A percentile compares a stretch with the other conserved stretches of the same genome.
Evolutionary conservation across 441 rosid species (phyloP).

Genomic region (Gossypium gossypioides): DNA sequence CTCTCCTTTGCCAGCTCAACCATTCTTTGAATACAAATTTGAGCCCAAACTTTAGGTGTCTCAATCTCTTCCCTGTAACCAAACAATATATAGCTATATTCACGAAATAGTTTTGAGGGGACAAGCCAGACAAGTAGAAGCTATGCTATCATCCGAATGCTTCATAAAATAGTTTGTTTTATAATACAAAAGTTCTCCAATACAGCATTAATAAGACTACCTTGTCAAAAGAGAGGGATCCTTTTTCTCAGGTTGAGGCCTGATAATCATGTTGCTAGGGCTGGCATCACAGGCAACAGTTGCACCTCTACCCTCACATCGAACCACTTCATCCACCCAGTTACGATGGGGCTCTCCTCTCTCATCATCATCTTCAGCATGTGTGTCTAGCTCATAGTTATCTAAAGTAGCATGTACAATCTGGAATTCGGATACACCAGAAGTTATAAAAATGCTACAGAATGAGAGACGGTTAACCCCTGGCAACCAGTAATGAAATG

Average conservation of each 20-base stretch:
- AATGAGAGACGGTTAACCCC: not conserved
- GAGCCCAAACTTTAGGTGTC: conserved; percentile 87
- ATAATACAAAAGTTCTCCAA: not conserved
- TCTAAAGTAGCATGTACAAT: conserved; percentile 71
- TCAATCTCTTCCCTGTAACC: conserved; percentile 69
- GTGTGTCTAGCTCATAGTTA: conserved; percentile 56
- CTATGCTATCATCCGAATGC: not conserved
- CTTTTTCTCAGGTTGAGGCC: conserved; percentile 59
- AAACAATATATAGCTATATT: not conserved
- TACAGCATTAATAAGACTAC: conserved; percentile 22
- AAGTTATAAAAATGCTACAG: not conserved
- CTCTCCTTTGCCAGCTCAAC: conserved; percentile 88
- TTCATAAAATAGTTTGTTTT: not conserved
- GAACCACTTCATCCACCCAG: conserved; percentile 95
- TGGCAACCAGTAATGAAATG: not conserved
- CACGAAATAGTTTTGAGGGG: not conserved
- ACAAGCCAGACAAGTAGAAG: not conserved
- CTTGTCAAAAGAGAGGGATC: conserved; percentile 77
- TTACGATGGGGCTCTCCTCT: conserved; percentile 64
- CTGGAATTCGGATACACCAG: conserved; percentile 26
- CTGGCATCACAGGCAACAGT: conserved; percentile 34
- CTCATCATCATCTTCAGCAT: conserved; percentile 36
- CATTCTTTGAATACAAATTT: conserved; percentile 82
- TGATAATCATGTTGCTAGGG: conserved; percentile 42
- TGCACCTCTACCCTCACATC: conserved; percentile 74